Percentiles rank a stretch among this genome's conserved stretches.
Evolutionary conservation across 2,329 filamentous ascomycete species (phyloP).

Genomic region (Cladosporium sp.): DNA sequence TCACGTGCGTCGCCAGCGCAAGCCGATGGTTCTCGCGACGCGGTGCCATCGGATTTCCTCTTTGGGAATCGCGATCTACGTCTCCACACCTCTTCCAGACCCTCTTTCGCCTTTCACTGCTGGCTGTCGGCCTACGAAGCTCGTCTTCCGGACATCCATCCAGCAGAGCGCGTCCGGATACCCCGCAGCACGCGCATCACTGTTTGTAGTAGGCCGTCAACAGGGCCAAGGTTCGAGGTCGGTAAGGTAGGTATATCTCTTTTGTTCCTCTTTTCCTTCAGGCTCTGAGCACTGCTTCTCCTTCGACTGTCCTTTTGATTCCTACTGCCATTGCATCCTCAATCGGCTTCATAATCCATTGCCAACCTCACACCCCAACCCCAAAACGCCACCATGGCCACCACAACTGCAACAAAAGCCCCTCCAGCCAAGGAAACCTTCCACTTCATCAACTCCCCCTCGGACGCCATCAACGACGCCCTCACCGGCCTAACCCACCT

Average conservation of each 20-base stretch:
- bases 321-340: not conserved
- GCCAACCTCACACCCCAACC: too few relatives aligned
- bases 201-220: constrained; percentile 6
- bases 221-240: constrained; percentile 1
- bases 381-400: not conserved
- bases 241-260: not conserved
- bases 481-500: constrained; percentile 30
- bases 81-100: too few relatives aligned
- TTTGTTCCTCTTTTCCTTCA: not conserved
- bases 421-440: constrained; percentile 29
- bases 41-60: not conserved
- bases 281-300: too few relatives aligned
- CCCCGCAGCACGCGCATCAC: constrained; percentile 11
- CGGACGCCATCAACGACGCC: constrained; percentile 32
- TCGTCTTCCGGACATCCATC: not conserved
- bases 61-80: not conserved
- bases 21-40: too few relatives aligned
- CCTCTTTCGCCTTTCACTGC: not conserved
- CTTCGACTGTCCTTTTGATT: not conserved
- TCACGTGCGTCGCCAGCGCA: too few relatives aligned
- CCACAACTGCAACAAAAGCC: constrained; percentile 13
- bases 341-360: not conserved
- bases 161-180: not conserved
- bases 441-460: constrained; percentile 33
- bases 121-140: not conserved